A percentile compares a stretch with the other conserved stretches of the same genome.
These are phyloP conservation scores for Chrysopogon serrulatus DNA, from an alignment of 176 grass and related monocot species.

Conservation along the genomic window DNA sequence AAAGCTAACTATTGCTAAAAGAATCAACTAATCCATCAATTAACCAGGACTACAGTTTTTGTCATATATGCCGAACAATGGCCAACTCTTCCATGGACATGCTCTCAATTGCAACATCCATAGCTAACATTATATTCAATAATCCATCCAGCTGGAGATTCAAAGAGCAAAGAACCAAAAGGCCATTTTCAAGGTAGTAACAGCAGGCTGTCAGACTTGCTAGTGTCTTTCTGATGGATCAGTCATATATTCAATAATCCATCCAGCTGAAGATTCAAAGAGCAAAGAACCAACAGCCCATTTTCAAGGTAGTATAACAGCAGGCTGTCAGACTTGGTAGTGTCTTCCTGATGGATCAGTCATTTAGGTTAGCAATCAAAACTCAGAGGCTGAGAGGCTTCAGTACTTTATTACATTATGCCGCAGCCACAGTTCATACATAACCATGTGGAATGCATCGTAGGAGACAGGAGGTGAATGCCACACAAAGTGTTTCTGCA, in stretches of 20 bases:
- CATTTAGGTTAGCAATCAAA: not conserved
- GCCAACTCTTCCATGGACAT: not conserved
- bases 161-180: not conserved
- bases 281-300: not conserved
- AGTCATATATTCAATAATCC: not conserved
- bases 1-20: constrained; percentile 2
- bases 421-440: constrained; percentile 93
- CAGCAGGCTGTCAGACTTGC: not conserved
- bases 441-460: constrained; percentile 96
- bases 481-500: constrained; percentile 96
- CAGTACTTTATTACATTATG: constrained; percentile 88
- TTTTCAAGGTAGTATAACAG: constrained; percentile 6
- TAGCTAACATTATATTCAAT: not conserved
- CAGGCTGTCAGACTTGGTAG: not conserved
- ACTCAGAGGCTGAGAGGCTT: constrained; percentile 8
- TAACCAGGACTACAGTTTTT: not conserved
- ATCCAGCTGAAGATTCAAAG: not conserved
- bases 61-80: not conserved
- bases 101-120: not conserved
- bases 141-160: not conserved
- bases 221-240: not conserved
- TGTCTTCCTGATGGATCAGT: not conserved
- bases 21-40: constrained; percentile 20
- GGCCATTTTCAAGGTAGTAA: not conserved
- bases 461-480: constrained; percentile 82